Base-by-base conservation (phyloP, 2,329 filamentous ascomycete genomes). In the Conoideocrella luteorostrata region DNA sequence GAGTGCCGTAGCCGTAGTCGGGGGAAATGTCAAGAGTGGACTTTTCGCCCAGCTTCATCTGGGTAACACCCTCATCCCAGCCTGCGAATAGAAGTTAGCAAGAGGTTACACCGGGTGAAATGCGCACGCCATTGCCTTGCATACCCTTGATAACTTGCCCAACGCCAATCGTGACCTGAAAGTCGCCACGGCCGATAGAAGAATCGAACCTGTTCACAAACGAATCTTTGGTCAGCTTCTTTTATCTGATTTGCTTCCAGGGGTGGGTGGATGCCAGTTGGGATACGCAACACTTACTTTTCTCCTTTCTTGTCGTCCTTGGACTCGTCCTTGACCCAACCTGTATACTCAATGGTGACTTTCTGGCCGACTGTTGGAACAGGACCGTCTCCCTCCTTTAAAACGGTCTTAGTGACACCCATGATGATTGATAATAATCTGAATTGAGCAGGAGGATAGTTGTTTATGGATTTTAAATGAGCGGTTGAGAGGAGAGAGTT, bases 41-140 rank as follows among this genome's bases (percentile, higher is more conserved):
- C 72, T 87, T 91, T 77, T 97, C 91, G 63, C 91, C 90, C 47
- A 95, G 72, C 62, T 84, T 83, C 91, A 98, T 96, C 61, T 80
- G 72, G 39, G 72, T 69, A 42, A 97, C 89, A 53, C 85, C 90
- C 68, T 95, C 82, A 59, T 88, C 89, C 88, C 80, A 94, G 55
- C 80, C 86, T 89, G 36, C 18, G 35, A 20, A 17, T 26, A 38
- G 37, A 29, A 32, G 22, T 43, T 35, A 46, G 21, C 28, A 11
- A 29, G 10, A 20, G 7, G 15, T 34, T 48, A 41, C 50, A 43
- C 48, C 12, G 40, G 30, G 29, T n/a, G 9, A 21, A 24, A 43
- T 55, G n/a, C n/a, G n/a, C n/a, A n/a, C 67, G 50, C 13, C 7
- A 20, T 23, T 30, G 28, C 20, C 22, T 15, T 11, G 9, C 39